Conservation (phyloP, 345 rosid species). For the Gossypioides kirkii region DNA sequence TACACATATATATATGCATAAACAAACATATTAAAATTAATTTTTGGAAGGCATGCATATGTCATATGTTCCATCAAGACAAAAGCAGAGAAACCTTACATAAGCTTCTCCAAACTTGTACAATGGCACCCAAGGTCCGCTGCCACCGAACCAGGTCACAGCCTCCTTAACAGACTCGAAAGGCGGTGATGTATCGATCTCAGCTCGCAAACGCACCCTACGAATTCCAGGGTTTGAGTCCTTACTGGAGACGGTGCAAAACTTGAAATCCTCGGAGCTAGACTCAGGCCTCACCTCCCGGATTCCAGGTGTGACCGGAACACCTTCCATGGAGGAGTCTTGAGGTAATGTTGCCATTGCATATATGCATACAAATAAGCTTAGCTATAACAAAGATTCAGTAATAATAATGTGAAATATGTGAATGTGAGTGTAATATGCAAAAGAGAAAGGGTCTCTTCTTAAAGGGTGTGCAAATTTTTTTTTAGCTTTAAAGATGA, state of each 20-base stretch:
- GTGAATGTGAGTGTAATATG: not conserved
- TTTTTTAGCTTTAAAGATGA: not conserved
- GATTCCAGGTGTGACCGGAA: not conserved
- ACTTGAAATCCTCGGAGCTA: not conserved
- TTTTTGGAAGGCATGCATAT: no score
- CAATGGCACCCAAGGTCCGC: constrained; percentile 71
- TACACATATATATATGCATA: no score
- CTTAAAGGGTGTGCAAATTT: not conserved
- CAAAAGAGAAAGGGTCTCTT: not conserved
- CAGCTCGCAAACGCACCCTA: constrained; percentile 59
- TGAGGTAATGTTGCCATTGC: not conserved
- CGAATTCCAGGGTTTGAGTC: constrained; percentile 43
- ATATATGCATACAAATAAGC: not conserved
- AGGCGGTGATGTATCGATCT: constrained; percentile 87
- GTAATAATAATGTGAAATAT: not conserved
- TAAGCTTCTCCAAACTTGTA: constrained; percentile 41
- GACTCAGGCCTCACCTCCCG: not conserved
- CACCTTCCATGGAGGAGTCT: not conserved
- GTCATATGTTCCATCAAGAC: no score
- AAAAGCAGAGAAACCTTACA: constrained; percentile 20
- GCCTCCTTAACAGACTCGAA: constrained; percentile 93
- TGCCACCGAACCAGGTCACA: constrained; percentile 77
- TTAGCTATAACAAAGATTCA: not conserved
- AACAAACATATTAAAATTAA: no score
- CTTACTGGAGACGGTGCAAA: constrained; percentile 6